Evolutionary conservation across 2,329 filamentous ascomycete species (phyloP).

Genomic region (Beauveria sp.): DNA sequence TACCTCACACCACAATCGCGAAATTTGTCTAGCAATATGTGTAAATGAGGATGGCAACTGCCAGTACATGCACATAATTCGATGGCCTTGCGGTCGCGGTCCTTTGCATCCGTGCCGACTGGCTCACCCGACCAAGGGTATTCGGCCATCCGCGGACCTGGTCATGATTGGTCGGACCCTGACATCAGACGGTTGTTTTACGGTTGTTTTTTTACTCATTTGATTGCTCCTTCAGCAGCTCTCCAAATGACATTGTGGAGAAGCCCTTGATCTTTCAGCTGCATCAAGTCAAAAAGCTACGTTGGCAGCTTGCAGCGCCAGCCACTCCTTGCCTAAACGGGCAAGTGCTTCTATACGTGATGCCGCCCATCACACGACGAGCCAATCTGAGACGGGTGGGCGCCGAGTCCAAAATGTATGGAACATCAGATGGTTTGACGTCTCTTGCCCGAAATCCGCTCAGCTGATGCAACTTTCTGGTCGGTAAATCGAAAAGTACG

Average conservation of each 20-base stretch:
- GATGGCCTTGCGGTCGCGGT: too few relatives aligned
- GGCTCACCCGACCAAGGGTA: too few relatives aligned
- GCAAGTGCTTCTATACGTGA: constrained; percentile 1
- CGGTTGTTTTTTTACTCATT: neutral
- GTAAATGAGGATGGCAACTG: too few relatives aligned
- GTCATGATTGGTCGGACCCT: too few relatives aligned
- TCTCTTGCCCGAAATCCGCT: neutral
- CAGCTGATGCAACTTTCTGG: neutral
- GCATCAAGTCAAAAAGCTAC: constrained; percentile 1
- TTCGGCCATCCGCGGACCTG: too few relatives aligned
- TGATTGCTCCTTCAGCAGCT: neutral
- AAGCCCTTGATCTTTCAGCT: neutral
- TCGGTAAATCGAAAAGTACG: too few relatives aligned
- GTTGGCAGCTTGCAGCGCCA: neutral
- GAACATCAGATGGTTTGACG: neutral
- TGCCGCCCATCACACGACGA: neutral
- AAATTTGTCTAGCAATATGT: too few relatives aligned
- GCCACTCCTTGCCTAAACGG: neutral
- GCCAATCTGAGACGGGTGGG: neutral
- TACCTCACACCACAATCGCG: too few relatives aligned
- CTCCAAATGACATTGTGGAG: neutral
- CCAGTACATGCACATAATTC: too few relatives aligned
- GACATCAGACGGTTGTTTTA: neutral
- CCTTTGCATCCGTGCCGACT: too few relatives aligned
- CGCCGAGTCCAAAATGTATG: neutral